Evolutionary conservation across 208 protist species (phyloP), one percentile per base, ranked within the genome.

Genomic region (Leishmania tropica): DNA sequence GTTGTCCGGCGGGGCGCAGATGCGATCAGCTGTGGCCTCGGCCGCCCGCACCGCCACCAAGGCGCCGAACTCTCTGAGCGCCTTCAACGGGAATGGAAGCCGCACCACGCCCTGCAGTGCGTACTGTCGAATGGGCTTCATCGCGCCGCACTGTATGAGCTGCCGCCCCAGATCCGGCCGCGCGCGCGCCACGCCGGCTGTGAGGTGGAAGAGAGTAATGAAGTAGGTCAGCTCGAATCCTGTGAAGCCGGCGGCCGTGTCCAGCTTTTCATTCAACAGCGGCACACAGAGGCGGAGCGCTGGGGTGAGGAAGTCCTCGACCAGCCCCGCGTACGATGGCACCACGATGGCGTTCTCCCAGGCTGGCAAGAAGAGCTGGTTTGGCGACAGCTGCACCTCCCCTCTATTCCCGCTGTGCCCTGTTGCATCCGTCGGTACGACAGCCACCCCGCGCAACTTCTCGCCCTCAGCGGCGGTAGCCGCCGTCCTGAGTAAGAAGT

Each of bases 1-100:
- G 35, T 47, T 42, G n/a, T 40, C 37, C 56, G 51, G 68, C 3
- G 58, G 13, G 71, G 54, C 48, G 75, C 72, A 83, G 56, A 86
- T 45, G 42, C 51, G 78, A 47, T 81, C 83, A 1, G 78, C 73
- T 6, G 74, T 65, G 4, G 73, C 78, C 68, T 86, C 83, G 13
- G 83, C 83, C 8, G 83, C 78, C 1, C 83, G 83, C 78, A 76
- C 83, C 24, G 78, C 75, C 37, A 85, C 80, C 62, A 88, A 48
- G 64, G 89, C 89, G 3, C 81, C 89, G 70, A 80, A 88, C 78
- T 96, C 93, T 74, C 88, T 86, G 64, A 94, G 81, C 60, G 87
- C 84, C 24, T 70, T 84, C 37, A 90, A 42, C 5, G 91, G 93
- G 31, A 92, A 83, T 19, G 93, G 87, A 47, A 82, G 75, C 47